Conservation (phyloP, 2,329 filamentous ascomycete genomes). For the Elsinoe australis region DNA sequence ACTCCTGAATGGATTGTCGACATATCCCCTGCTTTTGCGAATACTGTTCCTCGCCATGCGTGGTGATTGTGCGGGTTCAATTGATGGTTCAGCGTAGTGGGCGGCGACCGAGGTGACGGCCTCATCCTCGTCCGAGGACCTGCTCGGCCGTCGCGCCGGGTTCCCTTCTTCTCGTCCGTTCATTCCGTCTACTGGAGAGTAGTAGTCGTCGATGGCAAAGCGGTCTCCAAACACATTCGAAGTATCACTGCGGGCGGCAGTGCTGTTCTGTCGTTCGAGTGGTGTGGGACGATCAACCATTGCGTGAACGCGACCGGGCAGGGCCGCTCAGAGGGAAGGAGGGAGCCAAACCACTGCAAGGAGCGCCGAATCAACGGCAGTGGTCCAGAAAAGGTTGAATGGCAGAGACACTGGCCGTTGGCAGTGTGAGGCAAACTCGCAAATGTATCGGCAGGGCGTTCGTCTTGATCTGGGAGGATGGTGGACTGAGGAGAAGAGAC, state of each 20-base stretch:
- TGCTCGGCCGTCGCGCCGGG: slow-evolving; percentile 21
- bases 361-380: slow-evolving; percentile 13
- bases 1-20: slow-evolving; percentile 31
- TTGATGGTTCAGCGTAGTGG: slow-evolving; percentile 25
- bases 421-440: background rate
- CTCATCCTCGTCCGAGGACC: slow-evolving; percentile 20
- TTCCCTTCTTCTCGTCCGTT: slow-evolving; percentile 21
- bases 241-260: slow-evolving; percentile 27
- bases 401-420: slow-evolving; percentile 17
- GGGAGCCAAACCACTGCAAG: slow-evolving; percentile 8
- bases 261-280: slow-evolving; percentile 28
- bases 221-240: slow-evolving; percentile 45
- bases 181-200: slow-evolving; percentile 33
- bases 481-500: slow-evolving; percentile 14
- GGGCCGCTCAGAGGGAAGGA: slow-evolving; percentile 10
- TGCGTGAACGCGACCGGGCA: slow-evolving; percentile 22
- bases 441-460: background rate
- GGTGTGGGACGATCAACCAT: slow-evolving; percentile 31
- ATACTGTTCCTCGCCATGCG: slow-evolving; percentile 26
- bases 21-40: slow-evolving; percentile 25
- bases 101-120: slow-evolving; percentile 29
- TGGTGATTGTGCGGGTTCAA: slow-evolving; percentile 18
- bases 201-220: slow-evolving; percentile 37
- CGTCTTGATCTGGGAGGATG: no score
- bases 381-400: slow-evolving; percentile 6